Evolutionary conservation across 768 basidiomycete species (phyloP).

Genomic region (Hygrocybe coccinea): DNA sequence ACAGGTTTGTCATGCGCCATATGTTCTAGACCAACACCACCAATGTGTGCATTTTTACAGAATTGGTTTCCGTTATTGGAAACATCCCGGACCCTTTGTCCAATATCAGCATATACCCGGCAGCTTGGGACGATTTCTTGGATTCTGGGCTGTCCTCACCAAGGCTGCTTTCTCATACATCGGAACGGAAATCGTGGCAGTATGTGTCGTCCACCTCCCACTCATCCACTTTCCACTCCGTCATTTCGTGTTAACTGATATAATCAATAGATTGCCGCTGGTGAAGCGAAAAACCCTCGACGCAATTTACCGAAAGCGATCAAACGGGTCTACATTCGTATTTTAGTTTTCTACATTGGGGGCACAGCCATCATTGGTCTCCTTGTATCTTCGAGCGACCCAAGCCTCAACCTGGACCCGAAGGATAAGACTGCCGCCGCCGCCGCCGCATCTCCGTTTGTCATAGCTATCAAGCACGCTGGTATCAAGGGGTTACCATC

Average conservation of each 20-base stretch:
- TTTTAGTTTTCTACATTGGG: slow-evolving; percentile 73
- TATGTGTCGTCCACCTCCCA: slow-evolving; percentile 32
- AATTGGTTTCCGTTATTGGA: slow-evolving; percentile 75
- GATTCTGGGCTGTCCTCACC: slow-evolving; percentile 55
- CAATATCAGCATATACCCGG: slow-evolving; percentile 66
- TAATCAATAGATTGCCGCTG: slow-evolving; percentile 64
- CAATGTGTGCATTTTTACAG: slow-evolving; percentile 80
- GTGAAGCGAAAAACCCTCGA: slow-evolving; percentile 87
- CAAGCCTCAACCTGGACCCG: slow-evolving; percentile 49
- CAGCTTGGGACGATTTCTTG: slow-evolving; percentile 66
- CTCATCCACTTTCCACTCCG: slow-evolving; percentile 4
- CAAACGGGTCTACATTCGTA: slow-evolving; percentile 71
- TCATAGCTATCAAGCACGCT: slow-evolving; percentile 79
- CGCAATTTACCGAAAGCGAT: slow-evolving; percentile 60
- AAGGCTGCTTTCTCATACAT: slow-evolving; percentile 92
- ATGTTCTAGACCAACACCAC: neutral
- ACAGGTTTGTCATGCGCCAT: neutral
- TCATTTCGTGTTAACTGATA: neutral
- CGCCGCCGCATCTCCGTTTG: slow-evolving; percentile 80
- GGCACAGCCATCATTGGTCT: slow-evolving; percentile 76
- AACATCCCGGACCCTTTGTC: slow-evolving; percentile 81
- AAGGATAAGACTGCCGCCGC: slow-evolving; percentile 57
- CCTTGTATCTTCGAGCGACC: slow-evolving; percentile 70
- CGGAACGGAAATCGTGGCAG: slow-evolving; percentile 91
- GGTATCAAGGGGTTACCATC: slow-evolving; percentile 86